Evolutionary conservation across 306 rosid species (phyloP).

Genomic region (Cucumis hystrix): DNA sequence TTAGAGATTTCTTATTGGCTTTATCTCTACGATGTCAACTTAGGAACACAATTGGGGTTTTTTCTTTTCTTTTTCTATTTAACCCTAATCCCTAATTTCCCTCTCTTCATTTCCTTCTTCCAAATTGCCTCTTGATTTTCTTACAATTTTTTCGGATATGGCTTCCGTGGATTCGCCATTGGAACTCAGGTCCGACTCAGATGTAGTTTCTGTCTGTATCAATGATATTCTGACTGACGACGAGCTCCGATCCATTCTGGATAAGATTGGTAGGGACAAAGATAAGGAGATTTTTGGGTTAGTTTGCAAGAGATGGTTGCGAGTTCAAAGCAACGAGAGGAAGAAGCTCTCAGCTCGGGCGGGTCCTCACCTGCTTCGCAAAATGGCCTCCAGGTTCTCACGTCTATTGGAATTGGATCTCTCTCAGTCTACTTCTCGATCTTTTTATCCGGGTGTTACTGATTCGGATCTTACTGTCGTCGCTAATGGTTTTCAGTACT

Average conservation of each 20-base stretch:
- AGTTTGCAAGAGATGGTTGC: constrained; percentile 86
- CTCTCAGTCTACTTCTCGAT: constrained; percentile 83
- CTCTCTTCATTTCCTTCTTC: constrained; percentile 2
- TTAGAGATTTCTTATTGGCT: neutral
- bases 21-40: neutral
- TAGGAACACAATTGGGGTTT: neutral
- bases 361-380: constrained; percentile 73
- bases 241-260: constrained; percentile 69
- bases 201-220: constrained; percentile 20
- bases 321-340: constrained; percentile 80
- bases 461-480: constrained; percentile 77
- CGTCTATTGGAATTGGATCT: constrained; percentile 62
- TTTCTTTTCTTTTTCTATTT: neutral
- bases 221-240: constrained; percentile 62
- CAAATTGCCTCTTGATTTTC: neutral
- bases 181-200: neutral
- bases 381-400: constrained; percentile 72
- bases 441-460: constrained; percentile 82
- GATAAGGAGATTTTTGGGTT: constrained; percentile 78
- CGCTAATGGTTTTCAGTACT: constrained; percentile 50
- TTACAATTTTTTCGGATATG: constrained; percentile 17
- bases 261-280: constrained; percentile 38
- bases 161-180: constrained; percentile 14
- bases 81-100: neutral
- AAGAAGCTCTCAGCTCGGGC: constrained; percentile 86